Evolutionary conservation across 768 basidiomycete species (phyloP).

Genomic region (Tephrocybe sp.): DNA sequence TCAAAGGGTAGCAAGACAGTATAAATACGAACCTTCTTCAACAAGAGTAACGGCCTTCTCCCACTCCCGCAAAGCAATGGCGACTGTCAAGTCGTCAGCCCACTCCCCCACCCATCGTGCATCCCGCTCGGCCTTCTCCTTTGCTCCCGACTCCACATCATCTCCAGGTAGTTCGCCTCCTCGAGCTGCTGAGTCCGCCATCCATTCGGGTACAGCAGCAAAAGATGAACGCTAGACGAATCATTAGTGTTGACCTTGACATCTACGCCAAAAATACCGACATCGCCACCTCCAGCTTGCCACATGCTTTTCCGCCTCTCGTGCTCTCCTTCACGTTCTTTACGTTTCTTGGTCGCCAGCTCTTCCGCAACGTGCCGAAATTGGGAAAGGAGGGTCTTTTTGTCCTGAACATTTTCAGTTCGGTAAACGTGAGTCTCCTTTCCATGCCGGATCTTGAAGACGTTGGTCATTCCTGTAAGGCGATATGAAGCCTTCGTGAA

Average conservation of each 20-base stretch:
- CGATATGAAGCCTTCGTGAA: too few species aligned
- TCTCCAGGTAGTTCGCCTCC: constrained; percentile 48
- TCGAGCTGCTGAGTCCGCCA: constrained; percentile 64
- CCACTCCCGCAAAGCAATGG: constrained; percentile 89
- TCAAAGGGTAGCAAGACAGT: neutral
- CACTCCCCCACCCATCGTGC: constrained; percentile 88
- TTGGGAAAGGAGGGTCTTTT: constrained; percentile 80
- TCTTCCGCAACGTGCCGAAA: constrained; percentile 95
- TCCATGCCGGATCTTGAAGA: constrained; percentile 91
- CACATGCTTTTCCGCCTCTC: constrained; percentile 82
- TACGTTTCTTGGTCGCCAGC: constrained; percentile 80
- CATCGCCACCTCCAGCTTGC: constrained; percentile 47
- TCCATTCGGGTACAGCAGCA: constrained; percentile 74
- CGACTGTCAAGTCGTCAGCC: constrained; percentile 87
- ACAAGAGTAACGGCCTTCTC: constrained; percentile 81
- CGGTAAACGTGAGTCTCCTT: constrained; percentile 96
- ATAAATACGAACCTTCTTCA: constrained; percentile 64
- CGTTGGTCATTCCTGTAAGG: constrained; percentile 78
- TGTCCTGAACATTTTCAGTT: constrained; percentile 78
- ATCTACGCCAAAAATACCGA: constrained; percentile 12
- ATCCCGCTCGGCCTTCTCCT: constrained; percentile 80
- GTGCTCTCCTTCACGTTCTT: constrained; percentile 92
- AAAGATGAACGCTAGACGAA: constrained; percentile 23
- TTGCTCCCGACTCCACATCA: constrained; percentile 44
- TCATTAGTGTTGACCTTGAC: neutral